Percentiles rank a stretch among this genome's conserved stretches.
Conservation (phyloP, 352 stramenopile species). For the Peronosclerospora sorghi region DNA sequence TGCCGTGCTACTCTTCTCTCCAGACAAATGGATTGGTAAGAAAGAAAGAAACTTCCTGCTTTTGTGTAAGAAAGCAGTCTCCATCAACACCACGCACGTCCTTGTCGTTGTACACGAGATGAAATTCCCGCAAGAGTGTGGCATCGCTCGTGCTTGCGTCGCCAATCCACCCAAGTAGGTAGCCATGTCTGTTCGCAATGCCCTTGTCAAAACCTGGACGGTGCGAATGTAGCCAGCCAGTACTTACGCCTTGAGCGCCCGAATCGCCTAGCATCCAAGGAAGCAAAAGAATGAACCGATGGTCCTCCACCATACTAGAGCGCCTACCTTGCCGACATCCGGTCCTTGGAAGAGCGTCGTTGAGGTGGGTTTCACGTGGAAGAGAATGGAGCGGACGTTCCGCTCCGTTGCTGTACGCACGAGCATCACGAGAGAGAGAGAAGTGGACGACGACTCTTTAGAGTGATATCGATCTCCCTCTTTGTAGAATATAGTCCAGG, state of each 20-base stretch:
- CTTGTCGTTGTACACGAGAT: constrained; percentile 3
- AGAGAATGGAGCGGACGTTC: constrained; percentile 43
- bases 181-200: constrained; percentile 29
- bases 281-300: not conserved
- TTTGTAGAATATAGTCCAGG: no score
- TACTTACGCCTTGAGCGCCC: constrained; percentile 20
- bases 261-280: constrained; percentile 16
- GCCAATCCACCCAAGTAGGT: constrained; percentile 23
- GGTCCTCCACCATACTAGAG: not conserved
- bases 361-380: constrained; percentile 22
- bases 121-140: constrained; percentile 13
- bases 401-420: constrained; percentile 17
- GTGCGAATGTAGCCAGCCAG: no score
- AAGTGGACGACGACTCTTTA: no score
- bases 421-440: no score
- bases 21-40: no score
- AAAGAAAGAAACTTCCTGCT: no score
- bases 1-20: no score
- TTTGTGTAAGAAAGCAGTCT: no score
- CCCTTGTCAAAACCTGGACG: no score
- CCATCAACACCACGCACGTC: no score
- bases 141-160: not conserved
- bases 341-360: constrained; percentile 6
- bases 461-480: no score
- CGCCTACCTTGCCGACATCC: constrained; percentile 14